Base-by-base conservation (phyloP, 306 rosid species). In the Malus asiatica region DNA sequence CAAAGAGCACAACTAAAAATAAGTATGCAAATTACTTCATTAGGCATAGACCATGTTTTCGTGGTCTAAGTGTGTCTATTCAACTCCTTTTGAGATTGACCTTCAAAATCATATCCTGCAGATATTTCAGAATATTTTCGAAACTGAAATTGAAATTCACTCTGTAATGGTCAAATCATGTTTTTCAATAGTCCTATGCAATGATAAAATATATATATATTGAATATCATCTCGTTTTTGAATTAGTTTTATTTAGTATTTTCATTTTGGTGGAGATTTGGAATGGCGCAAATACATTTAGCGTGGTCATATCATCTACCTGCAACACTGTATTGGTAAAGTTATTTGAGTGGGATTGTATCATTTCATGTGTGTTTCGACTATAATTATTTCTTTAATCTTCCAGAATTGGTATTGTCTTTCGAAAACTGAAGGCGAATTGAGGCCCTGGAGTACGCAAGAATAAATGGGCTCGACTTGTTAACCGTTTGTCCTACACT, bases 361-460 rank as follows among this genome's bases (percentile, higher is more conserved):
- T 20, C 19, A 20, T n/a, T 38, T 35, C 30, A 30, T 19, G 15
- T 32, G 44, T 35, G 19, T 12, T 32, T 64, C 42, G 11, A 68
- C 29, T 19, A 15, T 29, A 35, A n/a, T 30, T 60, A 53, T 67
- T 42, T 52, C 5, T 57, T 23, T 59, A 11, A 22, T 68, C n/a
- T 52, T 16, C 66, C 86, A 94, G 93, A 86, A 88, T 77, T 94
- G 97, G 97, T 94, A 91, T 69, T 84, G 67, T 57, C 85, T 77
- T 60, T 80, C 97, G 30, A 93, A 93, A 88, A 91, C 94, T 32
- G 83, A 83, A 80, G 94, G 97, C 53, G 97, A 93, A 77, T 77
- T 75, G 88, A 85, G 73, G 94, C 93, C 15, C 19, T 78, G 48
- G 86, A 87, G 62, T 90, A 88, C 74, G 92, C 86, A 3, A 83